Base-by-base conservation (phyloP, 305 asterid species). In the Solanum chacoense region DNA sequence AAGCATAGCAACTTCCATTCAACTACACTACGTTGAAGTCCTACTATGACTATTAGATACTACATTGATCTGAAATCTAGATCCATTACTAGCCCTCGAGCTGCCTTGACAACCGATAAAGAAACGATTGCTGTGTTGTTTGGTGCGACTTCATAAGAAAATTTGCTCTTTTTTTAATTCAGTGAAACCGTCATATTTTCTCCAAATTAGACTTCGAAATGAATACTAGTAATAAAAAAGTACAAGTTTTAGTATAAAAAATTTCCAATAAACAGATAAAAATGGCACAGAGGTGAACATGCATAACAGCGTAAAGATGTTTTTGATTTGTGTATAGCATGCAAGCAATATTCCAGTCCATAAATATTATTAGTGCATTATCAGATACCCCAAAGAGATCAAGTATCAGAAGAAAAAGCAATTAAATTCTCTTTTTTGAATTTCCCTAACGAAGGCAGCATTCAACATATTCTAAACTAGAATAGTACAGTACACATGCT, bases 401-500 rank as follows among this genome's bases (percentile, higher is more conserved):
- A 79, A 38, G 3, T 42, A 38, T 38, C 35, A 26, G 65, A 38
- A 38, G 36, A 50, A 24, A 55, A 32, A 84, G 87, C n/a, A 34
- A 55, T 20, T 7, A 31, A 29, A 42, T 16, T 10, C 10, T 22
- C 32, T 20, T 32, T 55, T 6, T 38, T 89, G 40, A 24, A 89
- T 89, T 87, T 91, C 89, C 87, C 91, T 83, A 74, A 55, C 42
- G 13, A 84, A 22, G 73, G 37, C 29, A 55, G 42, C 74, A 32
- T 18, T 31, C 18, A 18, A 55, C n/a, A 59, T 84, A 31, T 55
- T 31, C 87, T 31, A 32, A 22, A 55, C 87, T 84, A 84, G 74
- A 84, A 84, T 32, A 84, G 75, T 32, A 84, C 87, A 35, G 32
- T 32, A 59, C 34, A 59, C 75, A 84, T 22, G 81, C 32, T 71